Base-by-base conservation (phyloP, 2,329 filamentous ascomycete species). In the Pyrenochaeta sp. region DNA sequence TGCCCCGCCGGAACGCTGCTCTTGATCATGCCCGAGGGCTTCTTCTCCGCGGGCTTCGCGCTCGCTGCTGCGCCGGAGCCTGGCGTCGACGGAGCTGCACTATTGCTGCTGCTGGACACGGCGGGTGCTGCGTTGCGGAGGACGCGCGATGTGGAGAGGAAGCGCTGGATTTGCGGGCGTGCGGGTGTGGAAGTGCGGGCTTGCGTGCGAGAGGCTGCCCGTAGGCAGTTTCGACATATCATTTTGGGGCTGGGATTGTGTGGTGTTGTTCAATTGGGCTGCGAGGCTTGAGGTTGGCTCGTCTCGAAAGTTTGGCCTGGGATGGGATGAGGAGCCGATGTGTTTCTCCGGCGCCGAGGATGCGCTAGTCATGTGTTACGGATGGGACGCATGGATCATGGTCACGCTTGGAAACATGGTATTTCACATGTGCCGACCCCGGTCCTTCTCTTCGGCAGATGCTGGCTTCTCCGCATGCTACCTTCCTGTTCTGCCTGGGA, bases 1-100 rank as follows among this genome's bases (percentile, higher is more conserved):
- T 87, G 90, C 22, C 90, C 90, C 4, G 85, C 83, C 3, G 79
- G 75, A 58, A 87, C 86, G 19, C 78, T 79, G 44, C 70, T 72
- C 49, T 67, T 61, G 10, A 71, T 57, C 7, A 69, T 47, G 17
- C 64, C 56, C 13, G 65, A 58, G 7, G 52, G 41, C 34, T 69
- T 66, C 49, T 67, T 65, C 30, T 60, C 59, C 11, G 58, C 52
- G n/a, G 39, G 46, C 7, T 60, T 58, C 17, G 51, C 54, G 68
- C 23, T 71, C 73, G 61, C 68, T 74, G 52, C n/a, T n/a, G n/a
- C n/a, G n/a, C n/a, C n/a, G n/a, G n/a, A n/a, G n/a, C n/a, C n/a
- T n/a, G n/a, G n/a, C n/a, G n/a, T n/a, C n/a, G n/a, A n/a, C n/a
- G n/a, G n/a, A n/a, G n/a, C n/a, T n/a, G n/a, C n/a, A n/a, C n/a